phyloP scores from a whole-genome alignment of 2,329 filamentous ascomycete species.

The Stenocarpella maydis region DNA sequence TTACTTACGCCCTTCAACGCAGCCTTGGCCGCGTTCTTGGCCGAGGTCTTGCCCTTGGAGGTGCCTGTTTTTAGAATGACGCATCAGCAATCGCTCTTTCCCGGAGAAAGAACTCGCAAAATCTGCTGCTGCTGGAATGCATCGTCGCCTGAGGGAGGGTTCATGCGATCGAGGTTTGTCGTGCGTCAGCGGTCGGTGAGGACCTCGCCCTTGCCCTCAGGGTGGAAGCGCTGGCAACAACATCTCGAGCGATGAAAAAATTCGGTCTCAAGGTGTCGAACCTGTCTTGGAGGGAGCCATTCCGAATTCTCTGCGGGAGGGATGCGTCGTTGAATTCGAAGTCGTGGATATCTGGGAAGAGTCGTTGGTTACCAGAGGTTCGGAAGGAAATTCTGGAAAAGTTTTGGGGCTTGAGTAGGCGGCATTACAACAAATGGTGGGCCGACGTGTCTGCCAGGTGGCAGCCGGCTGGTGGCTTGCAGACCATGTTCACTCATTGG shows the following conservation, averaged over 20 bases:
- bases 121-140: slow-evolving; percentile 76
- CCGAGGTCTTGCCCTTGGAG: slow-evolving; percentile 72
- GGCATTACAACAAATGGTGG: not conserved
- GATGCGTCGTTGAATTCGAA: slow-evolving; percentile 35
- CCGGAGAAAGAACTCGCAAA: slow-evolving; percentile 72
- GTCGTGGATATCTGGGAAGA: slow-evolving; percentile 29
- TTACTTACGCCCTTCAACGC: slow-evolving; percentile 91
- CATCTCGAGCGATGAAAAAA: slow-evolving; percentile 33
- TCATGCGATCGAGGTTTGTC: slow-evolving; percentile 31
- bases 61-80: slow-evolving; percentile 61
- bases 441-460: not conserved
- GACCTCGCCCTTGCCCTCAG: slow-evolving; percentile 35
- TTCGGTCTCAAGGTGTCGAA: slow-evolving; percentile 34
- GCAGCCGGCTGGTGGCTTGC: not conserved
- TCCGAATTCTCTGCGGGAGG: slow-evolving; percentile 36
- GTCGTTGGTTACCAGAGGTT: slow-evolving; percentile 25
- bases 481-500: not conserved
- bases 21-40: slow-evolving; percentile 93
- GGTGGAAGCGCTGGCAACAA: slow-evolving; percentile 36
- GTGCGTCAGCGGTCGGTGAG: slow-evolving; percentile 26
- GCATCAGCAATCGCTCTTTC: slow-evolving; percentile 78
- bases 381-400: not conserved
- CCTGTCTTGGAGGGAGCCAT: slow-evolving; percentile 37
- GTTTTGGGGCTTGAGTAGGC: not conserved
- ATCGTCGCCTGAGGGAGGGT: slow-evolving; percentile 41